A percentile compares a stretch with the other conserved stretches of the same genome.
Conservation (phyloP, 2,329 filamentous ascomycete genomes). For the Colletotrichum sp. region DNA sequence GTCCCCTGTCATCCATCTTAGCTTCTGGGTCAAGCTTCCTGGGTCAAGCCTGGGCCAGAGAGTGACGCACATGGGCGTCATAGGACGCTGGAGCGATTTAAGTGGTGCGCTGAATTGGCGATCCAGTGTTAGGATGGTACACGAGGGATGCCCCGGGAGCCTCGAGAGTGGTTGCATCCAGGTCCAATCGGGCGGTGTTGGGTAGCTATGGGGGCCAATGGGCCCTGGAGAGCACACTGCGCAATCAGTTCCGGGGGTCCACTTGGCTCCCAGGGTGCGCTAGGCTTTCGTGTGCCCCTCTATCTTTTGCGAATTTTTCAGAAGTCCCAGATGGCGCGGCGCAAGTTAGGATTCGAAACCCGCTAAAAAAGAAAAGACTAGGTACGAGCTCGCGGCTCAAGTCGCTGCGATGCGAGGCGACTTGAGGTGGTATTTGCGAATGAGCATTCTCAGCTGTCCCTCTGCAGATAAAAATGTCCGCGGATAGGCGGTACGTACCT, state of each 20-base stretch:
- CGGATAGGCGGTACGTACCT: not conserved
- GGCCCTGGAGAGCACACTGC: not conserved
- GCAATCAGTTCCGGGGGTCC: not conserved
- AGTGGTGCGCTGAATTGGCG: constrained; percentile 9
- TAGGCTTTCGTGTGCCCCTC: constrained; percentile 3
- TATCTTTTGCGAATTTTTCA: not conserved
- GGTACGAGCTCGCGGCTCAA: not conserved
- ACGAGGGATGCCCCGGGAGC: not conserved
- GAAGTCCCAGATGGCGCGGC: not conserved
- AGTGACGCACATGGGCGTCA: constrained; percentile 19
- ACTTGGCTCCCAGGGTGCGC: not conserved
- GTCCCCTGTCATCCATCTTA: constrained; percentile 18
- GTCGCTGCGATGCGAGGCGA: not conserved
- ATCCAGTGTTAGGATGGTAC: constrained; percentile 11
- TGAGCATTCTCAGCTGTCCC: not conserved
- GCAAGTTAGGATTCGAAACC: not conserved
- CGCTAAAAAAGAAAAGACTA: not conserved
- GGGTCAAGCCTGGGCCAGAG: not conserved
- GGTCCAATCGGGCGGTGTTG: not conserved
- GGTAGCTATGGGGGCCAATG: not conserved
- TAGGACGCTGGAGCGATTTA: not conserved
- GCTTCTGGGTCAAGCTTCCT: constrained; percentile 22
- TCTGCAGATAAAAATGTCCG: not conserved
- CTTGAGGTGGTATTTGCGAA: not conserved
- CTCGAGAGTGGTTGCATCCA: not conserved